phyloP scores from a whole-genome alignment of 1,284 basidiomycete species.

The Anthracocystis setariae region DNA sequence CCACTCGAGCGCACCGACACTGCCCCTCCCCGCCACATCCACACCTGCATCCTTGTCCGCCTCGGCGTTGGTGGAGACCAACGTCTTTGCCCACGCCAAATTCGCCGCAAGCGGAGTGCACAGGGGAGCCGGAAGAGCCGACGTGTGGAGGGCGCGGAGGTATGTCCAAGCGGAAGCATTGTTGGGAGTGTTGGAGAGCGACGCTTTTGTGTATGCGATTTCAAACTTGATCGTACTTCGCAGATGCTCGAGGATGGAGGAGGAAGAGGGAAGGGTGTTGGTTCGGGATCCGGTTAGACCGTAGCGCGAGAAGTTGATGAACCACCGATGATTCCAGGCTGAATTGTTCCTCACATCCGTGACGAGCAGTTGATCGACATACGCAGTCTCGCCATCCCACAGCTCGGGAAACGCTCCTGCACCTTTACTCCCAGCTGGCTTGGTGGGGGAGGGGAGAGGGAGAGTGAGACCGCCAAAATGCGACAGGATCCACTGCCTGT shows the following conservation, averaged over 20 bases:
- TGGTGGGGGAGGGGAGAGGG: not conserved
- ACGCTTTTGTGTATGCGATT: slow-evolving; percentile 39
- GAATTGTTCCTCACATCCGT: slow-evolving; percentile 93
- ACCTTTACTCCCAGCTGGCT: slow-evolving; percentile 7
- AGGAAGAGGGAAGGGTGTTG: not conserved
- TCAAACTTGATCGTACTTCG: slow-evolving; percentile 19
- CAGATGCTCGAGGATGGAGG: slow-evolving; percentile 27
- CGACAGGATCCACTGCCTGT: slow-evolving; percentile 62
- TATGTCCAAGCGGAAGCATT: slow-evolving; percentile 64
- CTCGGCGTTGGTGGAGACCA: slow-evolving; percentile 27
- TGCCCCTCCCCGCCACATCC: slow-evolving; percentile 33
- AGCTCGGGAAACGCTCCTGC: slow-evolving; percentile 68
- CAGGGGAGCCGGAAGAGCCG: not conserved
- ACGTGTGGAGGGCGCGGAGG: slow-evolving; percentile 49
- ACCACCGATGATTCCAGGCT: slow-evolving; percentile 98
- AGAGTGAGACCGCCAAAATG: slow-evolving; percentile 57
- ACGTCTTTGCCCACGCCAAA: slow-evolving; percentile 18
- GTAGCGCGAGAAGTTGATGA: slow-evolving; percentile 75
- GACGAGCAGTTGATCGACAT: slow-evolving; percentile 79
- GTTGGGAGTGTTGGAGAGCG: slow-evolving; percentile 49
- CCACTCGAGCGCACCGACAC: slow-evolving; percentile 59
- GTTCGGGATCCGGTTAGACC: slow-evolving; percentile 18
- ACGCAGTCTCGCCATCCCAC: slow-evolving; percentile 82
- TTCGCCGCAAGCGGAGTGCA: not conserved
- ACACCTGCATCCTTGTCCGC: slow-evolving; percentile 30